These are phyloP conservation scores for Phytophthora tentaculata DNA, from an alignment of 352 stramenopile species.

Conservation along the genomic window DNA sequence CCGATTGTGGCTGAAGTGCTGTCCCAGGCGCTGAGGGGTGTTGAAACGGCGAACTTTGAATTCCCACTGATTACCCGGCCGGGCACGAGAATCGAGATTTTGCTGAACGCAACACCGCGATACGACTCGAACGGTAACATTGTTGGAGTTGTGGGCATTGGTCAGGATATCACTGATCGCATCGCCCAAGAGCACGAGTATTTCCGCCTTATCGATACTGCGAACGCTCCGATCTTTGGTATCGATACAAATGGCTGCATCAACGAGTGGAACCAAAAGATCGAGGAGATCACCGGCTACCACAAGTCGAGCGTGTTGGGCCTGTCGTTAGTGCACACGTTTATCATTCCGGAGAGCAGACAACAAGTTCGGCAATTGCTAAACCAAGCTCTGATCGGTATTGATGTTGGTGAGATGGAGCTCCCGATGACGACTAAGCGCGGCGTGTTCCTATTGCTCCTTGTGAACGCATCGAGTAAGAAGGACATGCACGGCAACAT, in stretches of 20 bases:
- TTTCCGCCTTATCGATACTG: slow-evolving; percentile 69
- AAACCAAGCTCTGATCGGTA: slow-evolving; percentile 83
- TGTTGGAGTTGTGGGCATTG: slow-evolving; percentile 80
- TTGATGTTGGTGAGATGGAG: slow-evolving; percentile 91
- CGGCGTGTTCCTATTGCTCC: slow-evolving; percentile 65
- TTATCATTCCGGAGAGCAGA: slow-evolving; percentile 79
- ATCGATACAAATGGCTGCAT: slow-evolving; percentile 84
- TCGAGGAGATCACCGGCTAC: slow-evolving; percentile 85
- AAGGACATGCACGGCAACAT: slow-evolving; percentile 93
- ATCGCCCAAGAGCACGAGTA: slow-evolving; percentile 90
- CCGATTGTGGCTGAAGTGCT: slow-evolving; percentile 80
- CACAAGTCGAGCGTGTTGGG: slow-evolving; percentile 74
- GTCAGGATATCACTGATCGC: slow-evolving; percentile 62
- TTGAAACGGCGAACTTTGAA: slow-evolving; percentile 90
- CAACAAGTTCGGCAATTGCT: slow-evolving; percentile 72
- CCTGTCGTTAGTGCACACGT: slow-evolving; percentile 77
- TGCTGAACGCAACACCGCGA: slow-evolving; percentile 41
- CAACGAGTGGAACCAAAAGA: slow-evolving; percentile 91
- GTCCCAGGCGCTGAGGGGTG: slow-evolving; percentile 73
- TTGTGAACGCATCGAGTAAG: slow-evolving; percentile 87
- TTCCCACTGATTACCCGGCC: slow-evolving; percentile 86
- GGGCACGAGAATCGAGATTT: slow-evolving; percentile 59
- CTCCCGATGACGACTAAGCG: slow-evolving; percentile 85
- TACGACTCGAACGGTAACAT: slow-evolving; percentile 59
- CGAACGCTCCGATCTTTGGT: slow-evolving; percentile 87